Percentiles rank a stretch among this genome's conserved stretches.
Conservation (phyloP, 106 monocot species). For the Dioscorea dumetorum region DNA sequence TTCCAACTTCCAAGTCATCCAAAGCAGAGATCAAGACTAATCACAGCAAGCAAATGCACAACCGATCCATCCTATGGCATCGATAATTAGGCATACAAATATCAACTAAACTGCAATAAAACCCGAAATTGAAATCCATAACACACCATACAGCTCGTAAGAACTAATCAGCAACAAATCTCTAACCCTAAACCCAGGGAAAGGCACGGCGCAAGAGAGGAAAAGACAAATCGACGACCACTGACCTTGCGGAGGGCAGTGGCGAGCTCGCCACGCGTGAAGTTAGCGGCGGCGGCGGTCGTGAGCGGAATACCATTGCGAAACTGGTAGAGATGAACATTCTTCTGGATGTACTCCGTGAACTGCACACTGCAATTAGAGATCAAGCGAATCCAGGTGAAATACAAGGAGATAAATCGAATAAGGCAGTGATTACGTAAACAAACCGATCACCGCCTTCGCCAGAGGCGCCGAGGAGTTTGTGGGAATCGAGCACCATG, state of each 20-base stretch:
- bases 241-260: constrained; percentile 86
- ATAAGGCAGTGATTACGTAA: background rate
- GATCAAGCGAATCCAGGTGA: constrained; percentile 5
- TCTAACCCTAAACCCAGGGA: background rate
- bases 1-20: no score
- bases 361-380: constrained; percentile 72
- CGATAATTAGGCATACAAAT: no score
- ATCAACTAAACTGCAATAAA: no score
- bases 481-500: constrained; percentile 87
- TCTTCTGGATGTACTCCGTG: constrained; percentile 97
- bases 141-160: background rate
- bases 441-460: constrained; percentile 74
- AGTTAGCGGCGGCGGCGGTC: constrained; percentile 81
- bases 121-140: background rate
- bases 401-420: background rate
- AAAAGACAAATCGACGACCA: background rate
- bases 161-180: background rate
- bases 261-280: constrained; percentile 90
- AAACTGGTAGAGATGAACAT: constrained; percentile 90
- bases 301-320: constrained; percentile 84
- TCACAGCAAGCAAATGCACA: no score
- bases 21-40: no score
- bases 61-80: no score
- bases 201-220: background rate
- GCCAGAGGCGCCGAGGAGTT: constrained; percentile 86